Evolutionary conservation across 2,329 filamentous ascomycete species (phyloP).

Genomic region (Niveomyces coronatus): DNA sequence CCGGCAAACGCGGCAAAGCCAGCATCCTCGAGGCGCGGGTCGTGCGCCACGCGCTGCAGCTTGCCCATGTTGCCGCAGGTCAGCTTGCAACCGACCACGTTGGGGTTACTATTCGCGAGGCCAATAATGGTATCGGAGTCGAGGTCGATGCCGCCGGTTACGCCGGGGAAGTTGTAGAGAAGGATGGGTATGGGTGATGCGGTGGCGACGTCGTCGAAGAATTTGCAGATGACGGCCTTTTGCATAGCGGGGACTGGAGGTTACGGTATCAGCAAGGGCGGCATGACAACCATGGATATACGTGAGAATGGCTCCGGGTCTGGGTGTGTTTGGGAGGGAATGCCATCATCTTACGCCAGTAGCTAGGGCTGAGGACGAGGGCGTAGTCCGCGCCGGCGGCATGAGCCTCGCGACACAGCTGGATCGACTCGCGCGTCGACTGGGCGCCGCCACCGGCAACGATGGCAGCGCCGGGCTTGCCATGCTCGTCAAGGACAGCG

Average conservation of each 20-base stretch:
- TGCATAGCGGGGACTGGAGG: conserved; percentile 8
- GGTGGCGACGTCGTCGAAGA: conserved; percentile 55
- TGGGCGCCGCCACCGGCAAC: conserved; percentile 70
- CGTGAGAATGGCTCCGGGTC: too few species aligned
- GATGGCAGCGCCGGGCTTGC: conserved; percentile 53
- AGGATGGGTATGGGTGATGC: conserved; percentile 49
- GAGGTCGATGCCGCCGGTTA: conserved; percentile 49
- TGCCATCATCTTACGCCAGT: conserved; percentile 34
- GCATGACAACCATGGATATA: too few species aligned
- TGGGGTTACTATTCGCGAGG: conserved; percentile 39
- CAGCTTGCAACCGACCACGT: conserved; percentile 55
- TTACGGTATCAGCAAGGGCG: neutral
- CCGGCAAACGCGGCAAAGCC: conserved; percentile 27
- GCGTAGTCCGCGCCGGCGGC: conserved; percentile 65
- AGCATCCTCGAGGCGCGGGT: conserved; percentile 16
- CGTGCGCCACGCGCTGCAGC: conserved; percentile 39
- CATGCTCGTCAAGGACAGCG: conserved; percentile 47
- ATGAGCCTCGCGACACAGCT: conserved; percentile 59
- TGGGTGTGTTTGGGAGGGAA: too few species aligned
- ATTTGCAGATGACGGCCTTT: conserved; percentile 30
- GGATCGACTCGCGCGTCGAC: conserved; percentile 64
- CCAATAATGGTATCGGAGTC: conserved; percentile 47
- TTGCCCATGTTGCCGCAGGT: conserved; percentile 59
- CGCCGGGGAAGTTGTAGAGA: conserved; percentile 58
- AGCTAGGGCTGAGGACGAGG: conserved; percentile 65